Evolutionary conservation across 176 grass and related monocot genomes (phyloP).

Genomic region (Cenchrus purpureus): DNA sequence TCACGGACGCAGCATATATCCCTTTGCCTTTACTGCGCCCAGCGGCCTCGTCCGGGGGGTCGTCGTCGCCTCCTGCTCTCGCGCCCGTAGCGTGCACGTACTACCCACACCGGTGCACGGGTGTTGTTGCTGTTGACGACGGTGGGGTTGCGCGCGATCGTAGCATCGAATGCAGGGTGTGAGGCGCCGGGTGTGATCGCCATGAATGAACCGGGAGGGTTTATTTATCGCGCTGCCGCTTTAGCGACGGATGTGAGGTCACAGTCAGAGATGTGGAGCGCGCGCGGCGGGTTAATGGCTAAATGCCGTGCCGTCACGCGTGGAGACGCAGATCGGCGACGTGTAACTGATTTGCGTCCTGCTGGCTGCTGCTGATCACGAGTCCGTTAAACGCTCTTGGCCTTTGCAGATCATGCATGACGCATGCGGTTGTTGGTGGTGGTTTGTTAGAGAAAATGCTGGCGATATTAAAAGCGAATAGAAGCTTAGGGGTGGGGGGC

Average conservation of each 20-base stretch:
- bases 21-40: neutral
- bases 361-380: neutral
- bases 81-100: too few relatives aligned
- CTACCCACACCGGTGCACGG: too few relatives aligned
- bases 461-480: too few relatives aligned
- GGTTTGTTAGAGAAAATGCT: too few relatives aligned
- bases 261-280: neutral
- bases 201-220: slow-evolving; percentile 12
- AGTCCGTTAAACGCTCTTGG: neutral
- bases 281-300: neutral
- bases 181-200: slow-evolving; percentile 31
- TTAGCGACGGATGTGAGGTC: neutral
- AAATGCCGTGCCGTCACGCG: neutral
- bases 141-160: too few relatives aligned
- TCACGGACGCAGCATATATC: slow-evolving; percentile 9
- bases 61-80: too few relatives aligned
- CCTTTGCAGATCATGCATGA: too few relatives aligned
- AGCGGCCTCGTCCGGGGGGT: neutral
- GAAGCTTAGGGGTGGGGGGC: too few relatives aligned
- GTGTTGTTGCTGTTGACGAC: too few relatives aligned
- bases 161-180: slow-evolving; percentile 24
- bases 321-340: too few relatives aligned
- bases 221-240: neutral
- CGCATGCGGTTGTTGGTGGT: too few relatives aligned
- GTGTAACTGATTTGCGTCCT: neutral